Evolutionary conservation across 2,329 filamentous ascomycete genomes (phyloP).

Genomic region (Neofusicoccum laricinum): DNA sequence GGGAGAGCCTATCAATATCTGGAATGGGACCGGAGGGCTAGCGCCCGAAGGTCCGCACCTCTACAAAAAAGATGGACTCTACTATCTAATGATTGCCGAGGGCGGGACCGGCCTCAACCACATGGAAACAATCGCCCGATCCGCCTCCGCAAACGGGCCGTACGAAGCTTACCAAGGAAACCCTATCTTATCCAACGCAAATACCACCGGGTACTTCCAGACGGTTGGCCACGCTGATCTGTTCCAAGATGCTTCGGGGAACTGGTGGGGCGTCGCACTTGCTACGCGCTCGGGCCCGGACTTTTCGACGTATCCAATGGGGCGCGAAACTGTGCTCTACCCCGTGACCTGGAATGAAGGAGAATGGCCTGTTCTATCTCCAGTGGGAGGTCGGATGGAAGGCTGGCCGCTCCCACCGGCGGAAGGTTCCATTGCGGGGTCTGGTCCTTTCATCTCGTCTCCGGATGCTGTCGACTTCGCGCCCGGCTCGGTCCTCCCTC

Average conservation of each 20-base stretch:
- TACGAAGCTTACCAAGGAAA: constrained; percentile 41
- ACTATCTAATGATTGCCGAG: constrained; percentile 37
- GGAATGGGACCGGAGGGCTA: constrained; percentile 36
- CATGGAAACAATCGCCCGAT: constrained; percentile 38
- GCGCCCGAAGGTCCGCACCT: constrained; percentile 38
- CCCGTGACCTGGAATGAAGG: constrained; percentile 28
- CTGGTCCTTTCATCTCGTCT: constrained; percentile 43
- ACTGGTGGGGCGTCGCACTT: constrained; percentile 34
- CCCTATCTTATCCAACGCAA: constrained; percentile 40
- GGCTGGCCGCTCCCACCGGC: constrained; percentile 41
- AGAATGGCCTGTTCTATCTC: constrained; percentile 45
- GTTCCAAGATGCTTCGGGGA: constrained; percentile 33
- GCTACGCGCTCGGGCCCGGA: constrained; percentile 34
- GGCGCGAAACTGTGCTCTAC: constrained; percentile 31
- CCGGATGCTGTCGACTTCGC: constrained; percentile 49
- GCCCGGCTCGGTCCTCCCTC: constrained; percentile 45
- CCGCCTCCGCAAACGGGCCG: constrained; percentile 39
- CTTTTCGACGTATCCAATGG: constrained; percentile 32
- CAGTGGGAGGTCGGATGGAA: constrained; percentile 45
- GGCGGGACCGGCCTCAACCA: constrained; percentile 42
- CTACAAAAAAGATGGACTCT: constrained; percentile 35
- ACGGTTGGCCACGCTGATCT: constrained; percentile 38
- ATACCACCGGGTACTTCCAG: constrained; percentile 39
- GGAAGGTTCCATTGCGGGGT: constrained; percentile 35
- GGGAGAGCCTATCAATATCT: constrained; percentile 26